Percentiles rank a stretch among this genome's conserved stretches.
These are phyloP conservation scores for Fusarium pseudonygamai DNA, from an alignment of 2,329 filamentous ascomycete genomes.

Conservation along the genomic window DNA sequence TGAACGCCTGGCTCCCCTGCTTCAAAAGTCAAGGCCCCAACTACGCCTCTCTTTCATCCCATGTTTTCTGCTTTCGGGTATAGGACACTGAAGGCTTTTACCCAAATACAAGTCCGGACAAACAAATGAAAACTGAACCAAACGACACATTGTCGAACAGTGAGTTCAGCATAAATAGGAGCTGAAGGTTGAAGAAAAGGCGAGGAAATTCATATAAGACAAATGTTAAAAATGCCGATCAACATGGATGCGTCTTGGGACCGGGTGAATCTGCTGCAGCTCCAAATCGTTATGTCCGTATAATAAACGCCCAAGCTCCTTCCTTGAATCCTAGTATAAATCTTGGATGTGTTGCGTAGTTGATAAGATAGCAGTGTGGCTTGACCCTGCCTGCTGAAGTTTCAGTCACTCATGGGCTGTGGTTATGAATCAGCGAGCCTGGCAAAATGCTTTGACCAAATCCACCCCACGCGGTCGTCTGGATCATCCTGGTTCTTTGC, in stretches of 20 bases:
- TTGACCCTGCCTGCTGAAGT: conserved; percentile 27
- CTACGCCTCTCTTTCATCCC: conserved; percentile 13
- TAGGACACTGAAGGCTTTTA: conserved; percentile 27
- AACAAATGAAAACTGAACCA: conserved; percentile 33
- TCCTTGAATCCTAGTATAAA: conserved; percentile 39
- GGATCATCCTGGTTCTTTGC: conserved; percentile 96
- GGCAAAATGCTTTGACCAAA: conserved; percentile 98
- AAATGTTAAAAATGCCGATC: conserved; percentile 28
- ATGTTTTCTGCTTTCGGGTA: conserved; percentile 6
- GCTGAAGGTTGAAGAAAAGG: conserved; percentile 13
- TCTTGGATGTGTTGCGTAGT: conserved; percentile 39
- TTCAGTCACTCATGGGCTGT: conserved; percentile 11
- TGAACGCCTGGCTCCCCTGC: conserved; percentile 42
- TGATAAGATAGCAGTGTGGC: conserved; percentile 19
- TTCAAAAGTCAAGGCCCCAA: conserved; percentile 18
- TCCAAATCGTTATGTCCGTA: conserved; percentile 31
- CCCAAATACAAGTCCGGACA: conserved; percentile 34
- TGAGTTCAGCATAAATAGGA: conserved; percentile 23
- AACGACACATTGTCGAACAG: conserved; percentile 22
- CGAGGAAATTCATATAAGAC: conserved; percentile 16
- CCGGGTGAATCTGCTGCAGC: conserved; percentile 26
- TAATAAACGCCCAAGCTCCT: conserved; percentile 39
- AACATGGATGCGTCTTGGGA: conserved; percentile 21
- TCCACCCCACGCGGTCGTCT: conserved; percentile 85
- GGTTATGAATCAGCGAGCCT: conserved; percentile 64